phyloP scores from a whole-genome alignment of 805 yeast genomes.

The Torulaspora gathmanii region DNA sequence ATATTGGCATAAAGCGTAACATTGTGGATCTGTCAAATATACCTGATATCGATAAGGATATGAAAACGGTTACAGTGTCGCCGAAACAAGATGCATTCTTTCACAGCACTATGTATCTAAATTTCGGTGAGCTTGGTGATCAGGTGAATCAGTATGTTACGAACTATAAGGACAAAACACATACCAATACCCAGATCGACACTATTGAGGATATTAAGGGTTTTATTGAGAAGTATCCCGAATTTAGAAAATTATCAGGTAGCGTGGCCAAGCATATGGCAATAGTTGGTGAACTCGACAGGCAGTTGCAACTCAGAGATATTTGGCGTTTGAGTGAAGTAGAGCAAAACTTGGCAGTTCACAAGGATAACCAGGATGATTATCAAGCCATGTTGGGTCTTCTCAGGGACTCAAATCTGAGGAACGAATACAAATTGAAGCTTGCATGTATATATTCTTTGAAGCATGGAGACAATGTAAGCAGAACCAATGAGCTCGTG shows the following conservation, averaged over 20 bases:
- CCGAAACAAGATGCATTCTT: conserved; percentile 73
- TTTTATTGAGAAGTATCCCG: conserved; percentile 90
- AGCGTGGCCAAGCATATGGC: conserved; percentile 92
- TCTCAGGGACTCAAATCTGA: conserved; percentile 43
- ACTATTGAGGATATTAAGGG: conserved; percentile 86
- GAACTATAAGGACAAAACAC: conserved; percentile 74
- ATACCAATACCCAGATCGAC: conserved; percentile 59
- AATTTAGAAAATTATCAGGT: conserved; percentile 78
- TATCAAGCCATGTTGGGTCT: conserved; percentile 51
- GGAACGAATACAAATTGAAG: conserved; percentile 59
- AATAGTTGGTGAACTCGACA: conserved; percentile 79
- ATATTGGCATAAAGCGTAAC: conserved; percentile 76
- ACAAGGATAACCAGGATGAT: conserved; percentile 54
- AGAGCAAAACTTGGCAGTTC: conserved; percentile 79
- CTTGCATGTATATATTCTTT: conserved; percentile 69
- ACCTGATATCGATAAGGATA: conserved; percentile 53
- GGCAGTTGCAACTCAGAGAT: conserved; percentile 55
- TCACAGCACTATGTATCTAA: conserved; percentile 74
- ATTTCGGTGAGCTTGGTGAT: conserved; percentile 93
- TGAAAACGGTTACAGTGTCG: conserved; percentile 59
- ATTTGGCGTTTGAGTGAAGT: conserved; percentile 85
- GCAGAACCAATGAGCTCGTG: conserved; percentile 43
- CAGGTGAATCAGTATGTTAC: conserved; percentile 79
- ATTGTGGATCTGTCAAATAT: conserved; percentile 61
- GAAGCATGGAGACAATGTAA: conserved; percentile 60